Percentiles rank a stretch among this genome's conserved stretches.
Conservation (phyloP, 2,329 filamentous ascomycete genomes). For the Orbilia blumenaviensis region DNA sequence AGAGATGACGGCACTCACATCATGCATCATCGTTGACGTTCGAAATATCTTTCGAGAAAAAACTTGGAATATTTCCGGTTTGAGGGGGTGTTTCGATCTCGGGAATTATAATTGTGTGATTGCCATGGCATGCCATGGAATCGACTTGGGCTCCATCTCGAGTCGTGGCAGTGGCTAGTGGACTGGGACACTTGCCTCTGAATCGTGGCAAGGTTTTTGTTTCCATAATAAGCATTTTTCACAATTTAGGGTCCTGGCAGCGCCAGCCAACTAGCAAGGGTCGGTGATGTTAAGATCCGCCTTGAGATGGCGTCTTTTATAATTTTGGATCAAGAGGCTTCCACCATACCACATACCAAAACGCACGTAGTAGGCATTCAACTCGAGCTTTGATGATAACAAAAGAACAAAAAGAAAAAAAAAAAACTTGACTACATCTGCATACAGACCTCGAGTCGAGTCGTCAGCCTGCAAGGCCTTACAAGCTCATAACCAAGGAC, state of each 20-base stretch:
- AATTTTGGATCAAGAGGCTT: not conserved
- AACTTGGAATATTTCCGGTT: conserved; percentile 36
- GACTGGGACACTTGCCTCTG: not conserved
- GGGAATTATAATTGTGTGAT: not conserved
- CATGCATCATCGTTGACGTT: not conserved
- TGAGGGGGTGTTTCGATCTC: not conserved
- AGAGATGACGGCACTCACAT: conserved; percentile 10
- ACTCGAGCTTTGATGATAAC: too few species aligned
- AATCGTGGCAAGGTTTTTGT: not conserved
- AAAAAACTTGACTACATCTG: too few species aligned
- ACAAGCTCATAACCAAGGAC: too few species aligned
- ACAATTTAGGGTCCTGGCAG: not conserved
- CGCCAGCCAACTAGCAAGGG: too few species aligned
- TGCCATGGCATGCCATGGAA: too few species aligned
- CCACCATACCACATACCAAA: not conserved
- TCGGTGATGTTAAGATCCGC: not conserved
- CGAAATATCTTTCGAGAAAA: too few species aligned
- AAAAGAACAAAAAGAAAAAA: too few species aligned
- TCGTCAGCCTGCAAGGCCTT: too few species aligned
- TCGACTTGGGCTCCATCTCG: not conserved
- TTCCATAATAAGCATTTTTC: conserved; percentile 20
- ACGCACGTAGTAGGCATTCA: not conserved
- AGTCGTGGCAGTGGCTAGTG: not conserved
- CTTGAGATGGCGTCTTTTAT: not conserved
- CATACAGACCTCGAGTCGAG: too few species aligned